phyloP scores from a whole-genome alignment of 495 filamentous ascomycete genomes.

The Lindgomyces ingoldianus region DNA sequence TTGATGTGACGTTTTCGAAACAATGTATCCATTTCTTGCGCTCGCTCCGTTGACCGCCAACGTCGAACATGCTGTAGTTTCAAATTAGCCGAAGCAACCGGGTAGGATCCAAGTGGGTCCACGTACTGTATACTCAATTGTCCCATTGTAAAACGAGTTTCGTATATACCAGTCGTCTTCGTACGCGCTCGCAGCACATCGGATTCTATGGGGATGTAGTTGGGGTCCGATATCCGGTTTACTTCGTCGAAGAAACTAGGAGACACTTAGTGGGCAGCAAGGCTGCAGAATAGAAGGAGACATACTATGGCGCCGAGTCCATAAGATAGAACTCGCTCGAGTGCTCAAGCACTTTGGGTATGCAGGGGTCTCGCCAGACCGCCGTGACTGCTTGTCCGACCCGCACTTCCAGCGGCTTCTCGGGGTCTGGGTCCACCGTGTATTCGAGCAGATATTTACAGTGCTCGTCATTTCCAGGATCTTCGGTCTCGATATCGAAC shows the following conservation, averaged over 20 bases:
- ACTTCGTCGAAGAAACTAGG: conserved; percentile 93
- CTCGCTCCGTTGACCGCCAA: conserved; percentile 94
- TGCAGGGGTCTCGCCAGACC: conserved; percentile 87
- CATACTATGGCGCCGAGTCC: conserved; percentile 98
- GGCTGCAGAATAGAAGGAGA: not conserved
- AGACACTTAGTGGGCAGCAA: conserved; percentile 31
- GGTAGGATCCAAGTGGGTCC: not conserved
- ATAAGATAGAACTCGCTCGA: conserved; percentile 98
- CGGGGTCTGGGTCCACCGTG: conserved; percentile 84
- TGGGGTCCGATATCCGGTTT: conserved; percentile 74
- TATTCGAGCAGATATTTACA: conserved; percentile 83
- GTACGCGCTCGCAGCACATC: conserved; percentile 94
- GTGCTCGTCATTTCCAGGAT: conserved; percentile 69
- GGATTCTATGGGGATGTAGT: conserved; percentile 87
- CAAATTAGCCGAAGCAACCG: conserved; percentile 19
- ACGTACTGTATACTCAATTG: conserved; percentile 97
- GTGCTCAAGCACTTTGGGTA: conserved; percentile 82
- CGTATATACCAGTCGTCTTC: conserved; percentile 99
- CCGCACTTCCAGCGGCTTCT: conserved; percentile 72
- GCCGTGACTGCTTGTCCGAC: conserved; percentile 81
- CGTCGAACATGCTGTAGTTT: conserved; percentile 88
- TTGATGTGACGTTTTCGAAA: conserved; percentile 99
- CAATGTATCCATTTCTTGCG: conserved; percentile 99
- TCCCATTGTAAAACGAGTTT: conserved; percentile 96
- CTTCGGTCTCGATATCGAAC: conserved; percentile 75